These are phyloP conservation scores for Pythium biforme DNA, from an alignment of 352 stramenopile species.

Conservation along the genomic window DNA sequence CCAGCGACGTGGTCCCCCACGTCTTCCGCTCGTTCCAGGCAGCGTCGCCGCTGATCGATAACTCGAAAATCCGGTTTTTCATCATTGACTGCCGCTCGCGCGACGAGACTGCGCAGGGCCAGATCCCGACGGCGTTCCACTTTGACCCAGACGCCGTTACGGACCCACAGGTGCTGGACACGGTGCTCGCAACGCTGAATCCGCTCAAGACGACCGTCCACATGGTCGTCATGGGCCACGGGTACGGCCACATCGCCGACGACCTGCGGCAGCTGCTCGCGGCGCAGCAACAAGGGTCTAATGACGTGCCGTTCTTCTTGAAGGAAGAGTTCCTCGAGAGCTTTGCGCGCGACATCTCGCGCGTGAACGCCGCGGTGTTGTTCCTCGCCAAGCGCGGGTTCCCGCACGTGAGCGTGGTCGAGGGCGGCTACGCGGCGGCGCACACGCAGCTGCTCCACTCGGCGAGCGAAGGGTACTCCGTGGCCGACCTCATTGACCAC, in stretches of 20 bases:
- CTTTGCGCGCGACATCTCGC: constrained; percentile 63
- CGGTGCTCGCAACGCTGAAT: constrained; percentile 63
- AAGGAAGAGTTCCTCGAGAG: constrained; percentile 62
- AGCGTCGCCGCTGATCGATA: constrained; percentile 20
- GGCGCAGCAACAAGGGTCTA: constrained; percentile 19
- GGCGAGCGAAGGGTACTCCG: constrained; percentile 36
- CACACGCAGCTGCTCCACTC: constrained; percentile 55
- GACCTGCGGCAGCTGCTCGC: constrained; percentile 45
- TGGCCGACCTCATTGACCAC: constrained; percentile 75
- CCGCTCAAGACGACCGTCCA: constrained; percentile 68
- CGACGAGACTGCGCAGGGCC: constrained; percentile 41
- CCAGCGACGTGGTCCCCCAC: constrained; percentile 57
- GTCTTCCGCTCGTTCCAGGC: constrained; percentile 76
- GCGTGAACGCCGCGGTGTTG: constrained; percentile 63
- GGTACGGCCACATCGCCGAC: constrained; percentile 63
- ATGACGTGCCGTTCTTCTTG: constrained; percentile 38
- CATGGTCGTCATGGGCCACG: constrained; percentile 79
- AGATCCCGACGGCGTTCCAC: constrained; percentile 75
- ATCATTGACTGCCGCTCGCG: constrained; percentile 69
- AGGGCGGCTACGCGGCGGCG: constrained; percentile 65
- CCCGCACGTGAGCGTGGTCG: constrained; percentile 69
- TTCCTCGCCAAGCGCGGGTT: constrained; percentile 78
- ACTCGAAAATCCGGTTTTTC: constrained; percentile 68
- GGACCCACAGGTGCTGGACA: constrained; percentile 50
- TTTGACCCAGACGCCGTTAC: constrained; percentile 69